A percentile compares a stretch with the other conserved stretches of the same genome.
These are phyloP conservation scores for Quercus dentata DNA, from an alignment of 306 rosid genomes.

Conservation along the genomic window DNA sequence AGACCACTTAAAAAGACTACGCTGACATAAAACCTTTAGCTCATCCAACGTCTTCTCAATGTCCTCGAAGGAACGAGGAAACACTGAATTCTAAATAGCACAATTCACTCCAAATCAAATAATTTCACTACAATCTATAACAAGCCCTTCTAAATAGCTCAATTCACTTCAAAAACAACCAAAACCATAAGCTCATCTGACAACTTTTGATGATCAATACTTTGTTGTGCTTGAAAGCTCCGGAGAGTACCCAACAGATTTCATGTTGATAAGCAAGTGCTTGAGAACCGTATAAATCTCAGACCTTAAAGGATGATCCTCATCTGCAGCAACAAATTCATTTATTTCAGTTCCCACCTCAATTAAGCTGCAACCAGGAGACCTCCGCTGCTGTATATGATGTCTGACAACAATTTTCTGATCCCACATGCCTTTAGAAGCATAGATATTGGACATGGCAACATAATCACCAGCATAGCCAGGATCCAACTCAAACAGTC, in stretches of 20 bases:
- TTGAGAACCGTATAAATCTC: neutral
- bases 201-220: neutral
- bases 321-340: slow-evolving; percentile 10
- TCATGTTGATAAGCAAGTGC: slow-evolving; percentile 2
- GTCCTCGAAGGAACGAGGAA: neutral
- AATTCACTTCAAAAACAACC: neutral
- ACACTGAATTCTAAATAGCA: neutral
- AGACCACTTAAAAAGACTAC: no score
- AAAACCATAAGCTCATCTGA: neutral
- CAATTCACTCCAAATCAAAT: neutral
- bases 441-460: slow-evolving; percentile 61
- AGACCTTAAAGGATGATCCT: neutral
- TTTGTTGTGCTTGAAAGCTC: neutral
- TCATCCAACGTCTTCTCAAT: no score
- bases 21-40: no score
- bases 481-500: slow-evolving; percentile 49
- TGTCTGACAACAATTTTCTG: slow-evolving; percentile 41
- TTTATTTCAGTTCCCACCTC: neutral
- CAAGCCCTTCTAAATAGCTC: neutral
- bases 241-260: neutral
- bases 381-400: slow-evolving; percentile 36
- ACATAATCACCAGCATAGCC: slow-evolving; percentile 49
- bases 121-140: no score
- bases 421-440: slow-evolving; percentile 57
- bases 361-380: slow-evolving; percentile 17